Conservation (phyloP, 2,329 filamentous ascomycete genomes). For the Ophiosphaerella narmari region DNA sequence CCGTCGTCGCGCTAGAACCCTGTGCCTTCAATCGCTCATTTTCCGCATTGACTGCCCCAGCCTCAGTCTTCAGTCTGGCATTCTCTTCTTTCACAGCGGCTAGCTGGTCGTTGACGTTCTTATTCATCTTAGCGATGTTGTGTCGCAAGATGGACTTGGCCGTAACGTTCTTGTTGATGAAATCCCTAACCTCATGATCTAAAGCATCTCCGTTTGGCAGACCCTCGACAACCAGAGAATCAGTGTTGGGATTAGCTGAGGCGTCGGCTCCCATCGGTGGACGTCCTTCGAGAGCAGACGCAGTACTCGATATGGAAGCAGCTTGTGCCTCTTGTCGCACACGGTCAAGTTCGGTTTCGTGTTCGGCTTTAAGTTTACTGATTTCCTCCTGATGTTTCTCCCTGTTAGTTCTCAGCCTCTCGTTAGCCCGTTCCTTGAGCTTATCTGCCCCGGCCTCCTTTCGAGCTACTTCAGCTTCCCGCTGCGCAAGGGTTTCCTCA, state of each 20-base stretch:
- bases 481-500: conserved; percentile 53
- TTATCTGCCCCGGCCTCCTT: conserved; percentile 26
- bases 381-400: background rate
- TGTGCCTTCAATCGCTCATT: conserved; percentile 8
- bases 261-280: background rate
- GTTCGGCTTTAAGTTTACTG: background rate
- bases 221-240: background rate
- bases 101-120: background rate
- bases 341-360: background rate
- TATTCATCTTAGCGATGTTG: background rate
- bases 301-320: background rate
- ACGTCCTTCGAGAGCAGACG: background rate
- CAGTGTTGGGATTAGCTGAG: background rate
- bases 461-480: conserved; percentile 22
- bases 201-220: background rate
- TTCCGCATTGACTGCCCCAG: background rate
- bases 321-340: background rate
- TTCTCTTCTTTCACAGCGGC: background rate
- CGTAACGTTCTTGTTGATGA: background rate
- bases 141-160: conserved; percentile 1
- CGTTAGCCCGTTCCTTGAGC: too few relatives aligned
- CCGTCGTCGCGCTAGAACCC: conserved; percentile 9
- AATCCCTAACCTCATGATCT: background rate
- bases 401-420: background rate
- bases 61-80: background rate